These are phyloP conservation scores for Xylaria telfairii DNA, from an alignment of 495 filamentous ascomycete species.

Conservation along the genomic window DNA sequence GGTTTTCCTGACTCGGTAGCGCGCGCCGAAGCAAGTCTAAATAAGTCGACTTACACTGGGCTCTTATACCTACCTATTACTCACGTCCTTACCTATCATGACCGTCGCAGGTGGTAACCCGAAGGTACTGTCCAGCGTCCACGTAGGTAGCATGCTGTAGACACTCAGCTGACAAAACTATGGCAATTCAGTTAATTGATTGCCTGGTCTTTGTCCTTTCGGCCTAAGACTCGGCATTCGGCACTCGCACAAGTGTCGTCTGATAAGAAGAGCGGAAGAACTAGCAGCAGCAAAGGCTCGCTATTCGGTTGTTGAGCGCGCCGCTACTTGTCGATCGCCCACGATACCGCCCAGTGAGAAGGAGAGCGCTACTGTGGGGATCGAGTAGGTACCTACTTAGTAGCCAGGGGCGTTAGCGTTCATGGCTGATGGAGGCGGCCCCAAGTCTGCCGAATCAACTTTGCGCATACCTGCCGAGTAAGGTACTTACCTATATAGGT, in stretches of 20 bases:
- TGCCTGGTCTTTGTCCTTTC: background rate
- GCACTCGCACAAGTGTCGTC: background rate
- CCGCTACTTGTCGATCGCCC: background rate
- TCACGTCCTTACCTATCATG: background rate
- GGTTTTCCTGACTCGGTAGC: background rate
- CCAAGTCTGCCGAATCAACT: constrained; percentile 4
- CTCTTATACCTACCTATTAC: background rate
- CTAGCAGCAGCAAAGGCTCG: background rate
- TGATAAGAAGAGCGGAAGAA: background rate
- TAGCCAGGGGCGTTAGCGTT: background rate
- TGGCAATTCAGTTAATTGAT: background rate
- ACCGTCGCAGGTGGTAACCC: background rate
- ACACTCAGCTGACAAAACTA: background rate
- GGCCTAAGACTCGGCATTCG: constrained; percentile 12
- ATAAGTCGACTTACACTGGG: background rate
- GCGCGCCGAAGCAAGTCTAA: background rate
- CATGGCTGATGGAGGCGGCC: background rate
- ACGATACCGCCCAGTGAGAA: constrained; percentile 4
- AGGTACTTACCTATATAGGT: constrained; percentile 6
- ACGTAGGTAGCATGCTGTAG: too few species aligned
- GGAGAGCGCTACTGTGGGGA: constrained; percentile 8
- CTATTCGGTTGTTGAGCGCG: background rate
- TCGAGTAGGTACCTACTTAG: background rate
- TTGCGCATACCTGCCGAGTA: background rate
- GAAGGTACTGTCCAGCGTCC: background rate